Evolutionary conservation across 2,329 filamentous ascomycete genomes (phyloP).

Genomic region (Penicillium sp.): DNA sequence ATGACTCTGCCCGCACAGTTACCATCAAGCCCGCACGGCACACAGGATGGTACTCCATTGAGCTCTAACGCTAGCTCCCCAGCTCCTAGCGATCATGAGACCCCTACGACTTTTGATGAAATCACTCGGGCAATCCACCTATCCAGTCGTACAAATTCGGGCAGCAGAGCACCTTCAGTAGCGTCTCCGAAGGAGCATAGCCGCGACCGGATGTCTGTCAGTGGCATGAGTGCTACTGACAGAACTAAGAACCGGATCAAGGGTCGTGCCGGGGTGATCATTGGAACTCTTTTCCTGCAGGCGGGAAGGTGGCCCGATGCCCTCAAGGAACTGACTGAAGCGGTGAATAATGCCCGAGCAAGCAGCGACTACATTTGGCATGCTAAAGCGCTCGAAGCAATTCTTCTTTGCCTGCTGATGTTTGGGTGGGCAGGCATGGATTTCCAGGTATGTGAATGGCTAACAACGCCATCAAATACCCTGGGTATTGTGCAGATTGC

Average conservation of each 20-base stretch:
- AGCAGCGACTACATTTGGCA: conserved; percentile 96
- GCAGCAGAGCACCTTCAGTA: conserved; percentile 34
- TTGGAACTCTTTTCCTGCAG: conserved; percentile 83
- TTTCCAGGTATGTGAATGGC: conserved; percentile 52
- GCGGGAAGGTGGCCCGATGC: conserved; percentile 89
- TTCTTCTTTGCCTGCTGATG: conserved; percentile 76
- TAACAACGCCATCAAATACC: not conserved
- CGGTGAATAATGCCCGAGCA: conserved; percentile 70
- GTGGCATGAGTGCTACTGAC: conserved; percentile 75
- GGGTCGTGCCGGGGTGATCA: conserved; percentile 71
- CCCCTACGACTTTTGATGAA: conserved; percentile 55
- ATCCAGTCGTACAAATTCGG: conserved; percentile 37
- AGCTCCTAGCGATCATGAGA: conserved; percentile 37
- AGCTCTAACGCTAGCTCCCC: conserved; percentile 36
- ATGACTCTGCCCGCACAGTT: conserved; percentile 75
- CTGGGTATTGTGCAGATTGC: not conserved
- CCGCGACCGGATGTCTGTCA: conserved; percentile 60
- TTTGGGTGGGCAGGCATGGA: conserved; percentile 80
- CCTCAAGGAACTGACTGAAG: conserved; percentile 76
- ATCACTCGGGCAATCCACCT: conserved; percentile 46
- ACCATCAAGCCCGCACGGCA: conserved; percentile 44
- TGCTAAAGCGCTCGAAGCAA: conserved; percentile 87
- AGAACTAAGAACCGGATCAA: conserved; percentile 76
- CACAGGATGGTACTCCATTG: conserved; percentile 36
- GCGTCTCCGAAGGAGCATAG: conserved; percentile 51